Evolutionary conservation across 345 rosid species (phyloP).

Genomic region (Citrus sp.): DNA sequence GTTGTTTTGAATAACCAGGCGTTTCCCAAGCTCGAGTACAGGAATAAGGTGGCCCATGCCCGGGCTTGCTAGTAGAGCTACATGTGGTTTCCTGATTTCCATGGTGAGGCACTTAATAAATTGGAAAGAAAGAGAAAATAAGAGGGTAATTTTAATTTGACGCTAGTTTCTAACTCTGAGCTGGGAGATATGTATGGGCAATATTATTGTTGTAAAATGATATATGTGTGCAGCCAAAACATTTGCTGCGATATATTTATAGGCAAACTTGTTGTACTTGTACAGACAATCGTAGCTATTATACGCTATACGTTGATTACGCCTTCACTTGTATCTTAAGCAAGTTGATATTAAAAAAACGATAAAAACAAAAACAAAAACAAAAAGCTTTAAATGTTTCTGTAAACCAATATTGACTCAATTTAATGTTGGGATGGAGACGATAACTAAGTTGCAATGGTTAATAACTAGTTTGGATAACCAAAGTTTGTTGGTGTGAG

Average conservation of each 20-base stretch:
- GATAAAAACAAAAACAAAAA: neutral
- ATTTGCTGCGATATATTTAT: too few relatives aligned
- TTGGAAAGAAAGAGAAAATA: neutral
- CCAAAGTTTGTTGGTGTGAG: rapidly evolving
- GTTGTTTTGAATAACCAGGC: constrained; percentile 29
- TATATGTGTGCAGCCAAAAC: too few relatives aligned
- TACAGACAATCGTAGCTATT: too few relatives aligned
- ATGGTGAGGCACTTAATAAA: neutral
- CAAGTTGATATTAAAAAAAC: neutral
- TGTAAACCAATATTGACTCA: neutral
- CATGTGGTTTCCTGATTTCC: constrained; percentile 25
- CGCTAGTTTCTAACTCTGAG: too few relatives aligned
- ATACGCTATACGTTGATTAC: neutral
- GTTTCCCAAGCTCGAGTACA: constrained; percentile 35
- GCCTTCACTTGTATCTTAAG: neutral
- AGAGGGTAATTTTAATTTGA: too few relatives aligned
- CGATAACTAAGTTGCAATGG: too few relatives aligned
- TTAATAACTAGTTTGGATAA: too few relatives aligned
- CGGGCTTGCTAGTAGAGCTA: constrained; percentile 38
- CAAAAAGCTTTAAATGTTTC: neutral
- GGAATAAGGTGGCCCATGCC: constrained; percentile 62
- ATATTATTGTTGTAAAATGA: too few relatives aligned
- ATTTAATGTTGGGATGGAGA: neutral
- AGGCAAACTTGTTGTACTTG: too few relatives aligned
- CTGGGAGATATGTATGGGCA: too few relatives aligned